Percentiles rank a stretch among this genome's conserved stretches.
phyloP scores from a whole-genome alignment of 441 rosid genomes.

The Populus hybrid region DNA sequence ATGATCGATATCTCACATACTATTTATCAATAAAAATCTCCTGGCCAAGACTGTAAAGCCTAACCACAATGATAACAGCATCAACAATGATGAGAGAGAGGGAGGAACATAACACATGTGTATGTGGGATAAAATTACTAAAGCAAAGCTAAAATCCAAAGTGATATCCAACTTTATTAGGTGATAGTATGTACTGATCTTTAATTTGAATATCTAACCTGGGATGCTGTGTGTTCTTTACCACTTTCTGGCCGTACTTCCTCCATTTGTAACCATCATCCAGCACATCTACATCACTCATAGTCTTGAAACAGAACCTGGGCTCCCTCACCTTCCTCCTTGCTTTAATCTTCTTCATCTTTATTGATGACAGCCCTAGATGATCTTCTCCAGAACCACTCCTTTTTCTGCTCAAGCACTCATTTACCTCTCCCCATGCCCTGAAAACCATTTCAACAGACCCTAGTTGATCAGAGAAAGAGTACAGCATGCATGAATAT shows the following conservation, averaged over 20 bases:
- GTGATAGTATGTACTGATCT: not conserved
- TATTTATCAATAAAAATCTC: constrained; percentile 22
- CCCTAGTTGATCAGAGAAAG: not conserved
- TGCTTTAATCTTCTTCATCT: constrained; percentile 74
- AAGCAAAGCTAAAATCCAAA: constrained; percentile 8
- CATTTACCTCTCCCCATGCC: constrained; percentile 46
- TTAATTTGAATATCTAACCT: constrained; percentile 39
- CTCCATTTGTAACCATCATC: constrained; percentile 99
- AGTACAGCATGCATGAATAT: constrained; percentile 7
- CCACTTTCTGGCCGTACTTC: constrained; percentile 98
- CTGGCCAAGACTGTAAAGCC: constrained; percentile 32
- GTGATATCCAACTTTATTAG: constrained; percentile 4
- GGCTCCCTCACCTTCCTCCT: constrained; percentile 96
- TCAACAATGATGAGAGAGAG: constrained; percentile 24
- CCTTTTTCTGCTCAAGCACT: constrained; percentile 34
- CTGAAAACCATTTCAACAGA: constrained; percentile 20
- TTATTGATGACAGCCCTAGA: constrained; percentile 56
- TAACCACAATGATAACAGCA: constrained; percentile 33
- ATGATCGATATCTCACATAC: constrained; percentile 20
- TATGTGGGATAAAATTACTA: constrained; percentile 23
- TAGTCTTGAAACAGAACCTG: constrained; percentile 95
- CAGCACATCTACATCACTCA: constrained; percentile 89
- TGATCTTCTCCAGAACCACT: constrained; percentile 27
- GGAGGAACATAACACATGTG: constrained; percentile 21
- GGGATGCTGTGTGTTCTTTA: constrained; percentile 96